phyloP scores from a whole-genome alignment of 352 stramenopile genomes.

The Pythium plurisporium region DNA sequence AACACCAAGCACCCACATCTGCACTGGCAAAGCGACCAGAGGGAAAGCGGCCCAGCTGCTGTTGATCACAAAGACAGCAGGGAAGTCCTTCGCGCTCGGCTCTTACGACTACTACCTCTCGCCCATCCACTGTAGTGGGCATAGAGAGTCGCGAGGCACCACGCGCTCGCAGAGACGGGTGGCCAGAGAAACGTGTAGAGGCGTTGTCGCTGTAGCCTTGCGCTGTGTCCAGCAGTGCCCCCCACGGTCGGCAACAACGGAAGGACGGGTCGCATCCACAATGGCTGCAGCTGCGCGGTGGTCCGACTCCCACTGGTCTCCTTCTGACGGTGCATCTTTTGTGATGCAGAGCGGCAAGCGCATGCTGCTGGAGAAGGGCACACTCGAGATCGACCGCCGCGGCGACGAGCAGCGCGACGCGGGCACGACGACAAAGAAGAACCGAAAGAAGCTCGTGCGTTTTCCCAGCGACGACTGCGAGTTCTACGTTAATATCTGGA shows the following conservation, averaged over 20 bases:
- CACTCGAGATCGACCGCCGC: constrained; percentile 27
- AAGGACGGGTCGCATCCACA: not conserved
- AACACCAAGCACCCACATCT: not conserved
- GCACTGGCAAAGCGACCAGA: not conserved
- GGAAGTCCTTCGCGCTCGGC: too few species aligned
- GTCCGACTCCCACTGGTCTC: not conserved
- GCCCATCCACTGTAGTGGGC: not conserved
- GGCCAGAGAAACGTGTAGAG: constrained; percentile 2
- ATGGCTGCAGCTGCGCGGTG: constrained; percentile 13
- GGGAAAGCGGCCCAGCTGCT: not conserved
- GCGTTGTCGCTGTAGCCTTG: too few species aligned
- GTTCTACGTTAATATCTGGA: constrained; percentile 85
- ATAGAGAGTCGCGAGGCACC: constrained; percentile 1
- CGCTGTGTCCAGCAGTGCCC: not conserved
- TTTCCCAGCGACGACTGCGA: constrained; percentile 52
- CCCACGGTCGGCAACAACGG: not conserved
- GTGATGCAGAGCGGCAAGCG: constrained; percentile 23
- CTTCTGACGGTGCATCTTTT: not conserved
- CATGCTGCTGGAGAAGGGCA: constrained; percentile 59
- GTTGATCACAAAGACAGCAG: not conserved
- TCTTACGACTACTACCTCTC: too few species aligned
- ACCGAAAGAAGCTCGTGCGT: constrained; percentile 38
- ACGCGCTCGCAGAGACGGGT: not conserved
- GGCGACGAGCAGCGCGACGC: constrained; percentile 27
- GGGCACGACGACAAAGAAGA: constrained; percentile 14